phyloP scores from a whole-genome alignment of 305 asterid genomes.

The Vinca major region DNA sequence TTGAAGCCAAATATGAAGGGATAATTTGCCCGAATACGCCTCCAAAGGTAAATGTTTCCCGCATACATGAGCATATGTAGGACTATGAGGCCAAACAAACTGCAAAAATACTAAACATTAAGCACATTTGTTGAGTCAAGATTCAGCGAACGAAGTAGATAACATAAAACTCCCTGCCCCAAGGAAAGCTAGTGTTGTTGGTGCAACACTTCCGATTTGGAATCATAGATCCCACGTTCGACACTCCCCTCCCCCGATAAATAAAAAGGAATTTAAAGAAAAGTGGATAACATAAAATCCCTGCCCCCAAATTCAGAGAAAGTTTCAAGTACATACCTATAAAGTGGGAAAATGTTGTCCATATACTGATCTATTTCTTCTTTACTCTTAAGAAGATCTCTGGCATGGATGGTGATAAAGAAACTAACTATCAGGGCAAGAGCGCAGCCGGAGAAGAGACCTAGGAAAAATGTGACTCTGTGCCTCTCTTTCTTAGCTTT shows the following conservation, averaged over 20 bases:
- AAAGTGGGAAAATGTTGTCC: conserved; percentile 59
- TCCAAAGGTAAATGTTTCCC: conserved; percentile 57
- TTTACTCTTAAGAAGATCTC: conserved; percentile 32
- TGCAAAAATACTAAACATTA: conserved; percentile 15
- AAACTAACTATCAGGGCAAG: conserved; percentile 44
- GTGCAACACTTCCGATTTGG: too few relatives aligned
- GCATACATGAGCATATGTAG: conserved; percentile 77
- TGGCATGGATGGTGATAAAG: conserved; percentile 29
- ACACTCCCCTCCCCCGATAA: too few relatives aligned
- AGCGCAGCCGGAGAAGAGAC: conserved; percentile 58
- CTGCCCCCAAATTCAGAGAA: background rate
- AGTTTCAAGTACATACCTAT: conserved; percentile 39
- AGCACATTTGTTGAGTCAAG: too few relatives aligned
- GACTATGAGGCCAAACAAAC: conserved; percentile 52
- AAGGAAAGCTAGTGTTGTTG: too few relatives aligned
- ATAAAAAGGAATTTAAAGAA: background rate
- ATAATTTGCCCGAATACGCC: conserved; percentile 61
- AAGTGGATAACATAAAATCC: background rate
- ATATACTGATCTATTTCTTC: conserved; percentile 38
- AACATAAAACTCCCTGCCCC: too few relatives aligned
- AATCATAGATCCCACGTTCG: too few relatives aligned
- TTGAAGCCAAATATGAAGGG: conserved; percentile 66
- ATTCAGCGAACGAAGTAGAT: too few relatives aligned
- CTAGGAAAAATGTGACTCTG: conserved; percentile 61
- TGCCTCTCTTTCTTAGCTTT: conserved; percentile 57